Evolutionary conservation across 768 basidiomycete species (phyloP), one percentile per base, ranked within the genome.

Genomic region (Dacryopinax spathularia): DNA sequence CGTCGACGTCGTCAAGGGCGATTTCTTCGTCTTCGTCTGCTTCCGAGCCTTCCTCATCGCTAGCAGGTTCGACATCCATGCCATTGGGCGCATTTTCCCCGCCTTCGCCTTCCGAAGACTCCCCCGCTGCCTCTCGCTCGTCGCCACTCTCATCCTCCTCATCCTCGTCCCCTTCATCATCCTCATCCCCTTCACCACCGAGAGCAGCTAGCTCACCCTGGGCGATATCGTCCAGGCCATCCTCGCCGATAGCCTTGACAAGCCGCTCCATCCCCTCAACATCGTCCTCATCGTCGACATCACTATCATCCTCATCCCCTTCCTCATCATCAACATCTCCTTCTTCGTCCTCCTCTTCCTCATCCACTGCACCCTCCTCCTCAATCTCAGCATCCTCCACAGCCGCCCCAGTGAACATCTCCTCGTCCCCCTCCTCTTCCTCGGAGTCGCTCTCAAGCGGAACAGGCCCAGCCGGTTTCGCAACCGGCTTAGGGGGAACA

Each of bases 201-300:
- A 81, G 70, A 41, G 74, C 71, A 56, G 73, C 75, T 43, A 88
- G 73, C 69, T 85, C 80, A 31, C 79, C 81, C 63, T 77, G 76
- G 60, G 82, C 86, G 69, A 83, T 81, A 25, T 87, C 85, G 68
- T 86, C 81, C 64, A 87, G 70, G 1, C 81, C 84, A 65, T 87
- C 83, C 22, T 86, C 85, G 13, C 84, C 85, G 29, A 85, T 71
- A 10, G 81, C 77, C 16, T 78, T 77, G 74, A 84, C 78, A 3
- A 85, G 75, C 48, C 79, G 74, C 67, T 78, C 75, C 79, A 83
- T 80, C n/a, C 83, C 84, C 67, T 78, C 77, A 66, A 82, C 79
- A 67, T 83, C 80, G 4, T 83, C 74, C 29, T 77, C 82, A 10
- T 76, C 82, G 48, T 27, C 61, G 2, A 62, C 65, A 13, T 62